Evolutionary conservation across 2,329 filamentous ascomycete species (phyloP), one percentile per base, ranked within the genome.

Genomic region (Cytospora mali): DNA sequence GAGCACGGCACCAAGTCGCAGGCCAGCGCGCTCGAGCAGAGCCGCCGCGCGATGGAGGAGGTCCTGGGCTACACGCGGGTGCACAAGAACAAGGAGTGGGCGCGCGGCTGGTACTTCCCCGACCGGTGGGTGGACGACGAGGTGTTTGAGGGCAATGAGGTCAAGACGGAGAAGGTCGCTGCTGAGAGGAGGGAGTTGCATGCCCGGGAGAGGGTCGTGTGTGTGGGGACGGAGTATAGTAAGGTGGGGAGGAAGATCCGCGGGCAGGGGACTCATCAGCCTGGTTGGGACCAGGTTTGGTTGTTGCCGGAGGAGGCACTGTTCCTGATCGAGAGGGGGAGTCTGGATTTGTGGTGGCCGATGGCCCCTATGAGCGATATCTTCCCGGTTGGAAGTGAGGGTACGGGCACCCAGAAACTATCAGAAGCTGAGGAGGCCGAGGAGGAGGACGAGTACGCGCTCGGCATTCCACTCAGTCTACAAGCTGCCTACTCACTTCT

Each of bases 221-320:
- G 85, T 61, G 82, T 96, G 3, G 86, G 92, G 51, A 87, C 87
- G 49, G 83, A 87, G n/a, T 1, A 82, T 84, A 86, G 87, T 70
- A 89, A 86, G n/a, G 88, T 94, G 73, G 95, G 95, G 0, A 85
- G 87, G 61, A 84, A 81, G 10, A 74, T 84, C 4, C 77, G 85
- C 1, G 80, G 81, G 6, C 70, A 79, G n/a, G 79, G 81, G 48
- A 83, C 81, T 66, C 84, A 87, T 35, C 74, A 76, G 58, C 76
- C 81, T 0, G 84, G 82, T 3, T 82, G 81, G 64, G 84, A 88
- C 31, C 86, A 84, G 66, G 78, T 93, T 48, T 97, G 93, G 93
- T 73, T 99, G 56, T 75, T 97, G 46, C 94, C 94, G 0, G 95
- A 99, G 73, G 95, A 99, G 75, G 91, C 93, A 6, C 80, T 99